These are phyloP conservation scores for Epichloe sibirici DNA, from an alignment of 2,329 filamentous ascomycete species.

Conservation along the genomic window DNA sequence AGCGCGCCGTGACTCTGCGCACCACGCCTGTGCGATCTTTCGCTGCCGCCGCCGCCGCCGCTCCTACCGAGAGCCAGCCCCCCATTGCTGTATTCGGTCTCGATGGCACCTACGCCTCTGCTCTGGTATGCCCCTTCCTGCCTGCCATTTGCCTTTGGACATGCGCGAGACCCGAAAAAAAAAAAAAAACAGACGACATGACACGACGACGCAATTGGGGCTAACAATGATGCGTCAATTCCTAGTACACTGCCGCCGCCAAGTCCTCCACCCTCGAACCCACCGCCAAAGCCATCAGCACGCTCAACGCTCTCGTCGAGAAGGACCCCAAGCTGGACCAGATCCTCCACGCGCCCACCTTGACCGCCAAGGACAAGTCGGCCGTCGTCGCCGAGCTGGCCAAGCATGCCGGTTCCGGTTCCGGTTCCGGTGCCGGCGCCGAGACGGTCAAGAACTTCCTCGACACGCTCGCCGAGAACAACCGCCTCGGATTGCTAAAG, in stretches of 20 bases:
- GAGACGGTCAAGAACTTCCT: slow-evolving; percentile 93
- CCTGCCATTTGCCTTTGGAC: neutral
- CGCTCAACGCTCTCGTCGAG: slow-evolving; percentile 59
- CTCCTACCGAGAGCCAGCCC: slow-evolving; percentile 64
- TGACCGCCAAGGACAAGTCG: slow-evolving; percentile 68
- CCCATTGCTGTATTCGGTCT: slow-evolving; percentile 86
- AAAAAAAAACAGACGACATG: neutral
- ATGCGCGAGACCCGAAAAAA: neutral
- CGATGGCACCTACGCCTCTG: slow-evolving; percentile 96
- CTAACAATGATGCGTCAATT: slow-evolving; percentile 19
- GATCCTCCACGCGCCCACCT: slow-evolving; percentile 71
- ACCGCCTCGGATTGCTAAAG: slow-evolving; percentile 73
- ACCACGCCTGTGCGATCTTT: slow-evolving; percentile 59
- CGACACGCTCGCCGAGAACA: slow-evolving; percentile 83
- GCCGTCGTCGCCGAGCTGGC: slow-evolving; percentile 77
- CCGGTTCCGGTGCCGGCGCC: slow-evolving; percentile 67
- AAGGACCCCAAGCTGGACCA: slow-evolving; percentile 69
- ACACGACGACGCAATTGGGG: neutral
- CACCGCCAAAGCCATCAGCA: slow-evolving; percentile 67
- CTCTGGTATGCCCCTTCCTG: slow-evolving; percentile 62
- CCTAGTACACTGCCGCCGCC: slow-evolving; percentile 85
- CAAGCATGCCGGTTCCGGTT: slow-evolving; percentile 64
- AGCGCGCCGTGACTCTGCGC: slow-evolving; percentile 34
- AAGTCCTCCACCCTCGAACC: slow-evolving; percentile 79
- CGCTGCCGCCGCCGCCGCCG: slow-evolving; percentile 62